Evolutionary conservation across 305 asterid genomes (phyloP).

Genomic region (Plantago coronopus): DNA sequence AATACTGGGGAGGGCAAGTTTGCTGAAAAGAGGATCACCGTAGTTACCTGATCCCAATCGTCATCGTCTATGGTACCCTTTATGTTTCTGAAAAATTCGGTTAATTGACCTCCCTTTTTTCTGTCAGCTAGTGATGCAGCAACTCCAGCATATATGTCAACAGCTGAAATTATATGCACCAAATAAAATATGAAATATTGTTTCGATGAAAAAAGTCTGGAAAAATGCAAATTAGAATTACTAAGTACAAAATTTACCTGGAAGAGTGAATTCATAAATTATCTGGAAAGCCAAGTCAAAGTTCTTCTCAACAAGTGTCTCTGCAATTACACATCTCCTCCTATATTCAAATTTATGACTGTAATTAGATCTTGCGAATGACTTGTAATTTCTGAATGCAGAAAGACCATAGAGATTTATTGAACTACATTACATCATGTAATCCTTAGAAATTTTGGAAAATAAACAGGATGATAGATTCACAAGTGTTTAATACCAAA

Average conservation of each 20-base stretch:
- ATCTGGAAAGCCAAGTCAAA: conserved; percentile 93
- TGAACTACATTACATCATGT: too few relatives aligned
- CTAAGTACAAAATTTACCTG: conserved; percentile 47
- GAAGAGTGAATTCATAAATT: conserved; percentile 82
- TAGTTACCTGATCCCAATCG: conserved; percentile 94
- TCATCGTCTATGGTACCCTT: conserved; percentile 96
- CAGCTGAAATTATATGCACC: conserved; percentile 52
- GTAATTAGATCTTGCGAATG: conserved; percentile 18
- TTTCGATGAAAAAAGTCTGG: conserved; percentile 6
- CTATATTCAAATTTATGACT: conserved; percentile 36
- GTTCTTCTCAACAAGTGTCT: conserved; percentile 85
- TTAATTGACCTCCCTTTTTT: conserved; percentile 90
- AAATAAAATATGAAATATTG: conserved; percentile 23
- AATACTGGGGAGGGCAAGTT: conserved; percentile 15
- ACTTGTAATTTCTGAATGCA: conserved; percentile 18
- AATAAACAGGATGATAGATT: conserved; percentile 10
- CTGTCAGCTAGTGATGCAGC: conserved; percentile 98
- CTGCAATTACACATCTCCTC: conserved; percentile 97
- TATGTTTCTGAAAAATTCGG: conserved; percentile 89
- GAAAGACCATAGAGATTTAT: conserved; percentile 4
- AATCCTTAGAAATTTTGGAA: conserved; percentile 16
- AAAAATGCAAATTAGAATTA: conserved; percentile 13
- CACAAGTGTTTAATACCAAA: neutral
- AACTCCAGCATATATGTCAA: conserved; percentile 96
- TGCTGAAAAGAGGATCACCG: conserved; percentile 15